phyloP scores from a whole-genome alignment of 768 basidiomycete genomes.

The Tricholoma terreum region DNA sequence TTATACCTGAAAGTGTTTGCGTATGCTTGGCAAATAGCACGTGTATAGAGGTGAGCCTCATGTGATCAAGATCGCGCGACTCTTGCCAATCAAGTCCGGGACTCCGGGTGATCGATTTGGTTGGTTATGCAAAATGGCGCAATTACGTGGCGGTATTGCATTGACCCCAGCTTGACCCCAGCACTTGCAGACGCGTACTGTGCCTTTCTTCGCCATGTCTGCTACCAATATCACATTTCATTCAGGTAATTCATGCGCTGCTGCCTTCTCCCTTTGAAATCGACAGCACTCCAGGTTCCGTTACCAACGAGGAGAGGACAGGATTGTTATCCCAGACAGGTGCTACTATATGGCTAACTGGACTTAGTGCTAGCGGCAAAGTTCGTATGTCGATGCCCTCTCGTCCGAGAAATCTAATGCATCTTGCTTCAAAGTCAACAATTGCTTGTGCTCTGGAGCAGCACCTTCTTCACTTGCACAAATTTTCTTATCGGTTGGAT shows the following conservation, averaged over 20 bases:
- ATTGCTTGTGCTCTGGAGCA: constrained; percentile 97
- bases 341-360: constrained; percentile 94
- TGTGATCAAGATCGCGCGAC: constrained; percentile 15
- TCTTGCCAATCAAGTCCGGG: constrained; percentile 17
- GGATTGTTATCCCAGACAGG: constrained; percentile 75
- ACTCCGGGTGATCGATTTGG: too few relatives aligned
- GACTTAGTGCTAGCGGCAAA: constrained; percentile 93
- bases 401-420: not conserved
- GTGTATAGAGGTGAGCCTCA: not conserved
- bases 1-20: constrained; percentile 5
- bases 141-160: not conserved
- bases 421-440: constrained; percentile 63
- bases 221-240: constrained; percentile 60
- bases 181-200: too few relatives aligned
- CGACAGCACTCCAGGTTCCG: constrained; percentile 55
- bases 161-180: too few relatives aligned
- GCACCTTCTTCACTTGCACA: constrained; percentile 82
- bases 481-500: constrained; percentile 89
- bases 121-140: not conserved
- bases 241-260: constrained; percentile 12
- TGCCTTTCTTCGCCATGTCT: not conserved
- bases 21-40: not conserved
- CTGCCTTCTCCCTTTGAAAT: not conserved
- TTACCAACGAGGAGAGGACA: constrained; percentile 63
- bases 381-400: constrained; percentile 34